Evolutionary conservation across 768 basidiomycete species (phyloP).

Genomic region (Boletus reticuloceps): DNA sequence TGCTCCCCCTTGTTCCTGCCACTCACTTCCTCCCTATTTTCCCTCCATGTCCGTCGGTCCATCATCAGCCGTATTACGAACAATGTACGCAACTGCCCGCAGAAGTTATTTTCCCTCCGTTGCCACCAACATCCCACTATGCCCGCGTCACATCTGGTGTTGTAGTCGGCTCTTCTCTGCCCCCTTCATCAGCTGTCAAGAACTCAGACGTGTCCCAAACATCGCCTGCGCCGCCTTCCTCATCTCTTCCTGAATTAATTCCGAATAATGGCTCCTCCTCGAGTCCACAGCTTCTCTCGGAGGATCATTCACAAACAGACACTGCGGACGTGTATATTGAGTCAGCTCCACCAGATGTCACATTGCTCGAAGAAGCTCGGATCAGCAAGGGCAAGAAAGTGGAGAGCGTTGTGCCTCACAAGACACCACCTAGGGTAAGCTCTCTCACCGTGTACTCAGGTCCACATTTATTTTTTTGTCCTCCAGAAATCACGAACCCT

Average conservation of each 20-base stretch:
- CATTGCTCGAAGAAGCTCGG: slow-evolving; percentile 7
- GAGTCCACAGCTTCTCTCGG: slow-evolving; percentile 48
- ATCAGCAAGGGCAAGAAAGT: slow-evolving; percentile 17
- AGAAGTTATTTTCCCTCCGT: slow-evolving; percentile 72
- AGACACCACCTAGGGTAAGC: slow-evolving; percentile 29
- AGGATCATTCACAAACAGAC: slow-evolving; percentile 23
- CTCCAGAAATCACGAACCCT: slow-evolving; percentile 37
- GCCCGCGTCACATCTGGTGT: slow-evolving; percentile 28
- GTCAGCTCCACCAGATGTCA: slow-evolving; percentile 12
- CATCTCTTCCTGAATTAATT: slow-evolving; percentile 58
- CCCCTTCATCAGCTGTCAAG: slow-evolving; percentile 24
- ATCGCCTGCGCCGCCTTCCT: slow-evolving; percentile 33
- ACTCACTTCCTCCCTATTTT: slow-evolving; percentile 40
- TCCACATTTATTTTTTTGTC: not conserved
- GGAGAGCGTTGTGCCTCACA: slow-evolving; percentile 13
- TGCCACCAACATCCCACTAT: slow-evolving; percentile 52
- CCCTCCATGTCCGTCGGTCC: slow-evolving; percentile 54
- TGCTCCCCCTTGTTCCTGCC: slow-evolving; percentile 22
- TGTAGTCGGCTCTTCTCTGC: slow-evolving; percentile 14
- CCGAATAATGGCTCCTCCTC: slow-evolving; percentile 66
- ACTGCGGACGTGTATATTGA: slow-evolving; percentile 13
- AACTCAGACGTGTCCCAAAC: slow-evolving; percentile 23
- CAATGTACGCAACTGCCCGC: slow-evolving; percentile 54
- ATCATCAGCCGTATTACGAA: slow-evolving; percentile 76
- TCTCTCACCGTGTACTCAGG: not conserved